Evolutionary conservation across 2,329 filamentous ascomycete genomes (phyloP), one percentile per base, ranked within the genome.

Genomic region (Alternaria consortialis): DNA sequence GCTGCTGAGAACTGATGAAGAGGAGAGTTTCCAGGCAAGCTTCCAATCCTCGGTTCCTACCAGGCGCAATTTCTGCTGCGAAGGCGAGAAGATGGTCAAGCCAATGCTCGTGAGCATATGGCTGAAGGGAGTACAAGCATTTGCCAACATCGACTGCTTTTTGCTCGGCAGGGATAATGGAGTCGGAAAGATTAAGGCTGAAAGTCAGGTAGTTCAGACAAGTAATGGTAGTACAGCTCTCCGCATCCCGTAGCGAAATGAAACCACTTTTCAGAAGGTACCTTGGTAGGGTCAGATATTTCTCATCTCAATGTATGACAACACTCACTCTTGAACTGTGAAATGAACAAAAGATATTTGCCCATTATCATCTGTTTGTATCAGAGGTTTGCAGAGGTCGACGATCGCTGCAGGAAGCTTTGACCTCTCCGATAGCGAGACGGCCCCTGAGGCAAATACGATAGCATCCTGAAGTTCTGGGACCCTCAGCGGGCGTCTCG

Each of bases 301-400:
- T 4, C 36, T 9, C 7, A 4, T 5, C 0, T 6, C 36, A n/a
- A 1, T 7, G 9, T 9, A n/a, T 17, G 15, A 4, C 7, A 2
- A 1, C 4, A 2, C 36, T 37, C n/a, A 46, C 42, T 46, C 42
- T 8, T 46, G 42, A 4, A 46, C 42, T 0, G 42, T 46, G 12
- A 46, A 46, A 11, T 46, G 42, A 3, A 46, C 7, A 5, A 46
- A 46, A 8, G 42, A 46, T 2, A 46, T 29, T 15, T 46, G 42
- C 7, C 13, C 42, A 4, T 46, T n/a, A 5, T 25, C 17, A 31
- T 46, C 23, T 7, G 27, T 25, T 11, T 46, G 42, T 27, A 46
- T 9, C 13, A 46, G 42, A 7, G 42, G 42, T 29, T 17, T 46
- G 42, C 42, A 46, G 7, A 9, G 42, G 23, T 46, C 20, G 0